phyloP scores from a whole-genome alignment of 169 alveolate genomes.

The Cryptosporidium muris region DNA sequence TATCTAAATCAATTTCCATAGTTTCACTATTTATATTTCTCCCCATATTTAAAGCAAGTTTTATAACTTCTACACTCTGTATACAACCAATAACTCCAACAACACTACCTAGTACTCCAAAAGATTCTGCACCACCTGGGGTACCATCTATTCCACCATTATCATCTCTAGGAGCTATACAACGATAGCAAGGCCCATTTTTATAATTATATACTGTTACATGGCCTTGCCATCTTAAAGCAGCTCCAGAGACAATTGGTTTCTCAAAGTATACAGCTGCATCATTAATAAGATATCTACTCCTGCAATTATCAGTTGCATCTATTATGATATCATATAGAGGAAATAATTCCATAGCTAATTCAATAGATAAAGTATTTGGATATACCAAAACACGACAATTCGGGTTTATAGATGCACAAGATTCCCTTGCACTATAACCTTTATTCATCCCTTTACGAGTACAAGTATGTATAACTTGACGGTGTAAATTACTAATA shows the following conservation, averaged over 20 bases:
- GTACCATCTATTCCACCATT: slow-evolving; percentile 78
- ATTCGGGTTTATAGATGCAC: slow-evolving; percentile 81
- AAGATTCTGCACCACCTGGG: slow-evolving; percentile 75
- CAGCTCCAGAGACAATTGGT: slow-evolving; percentile 88
- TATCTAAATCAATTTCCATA: slow-evolving; percentile 42
- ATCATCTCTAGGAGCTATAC: slow-evolving; percentile 82
- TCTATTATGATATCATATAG: slow-evolving; percentile 87
- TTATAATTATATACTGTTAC: slow-evolving; percentile 83
- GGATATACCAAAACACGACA: slow-evolving; percentile 78
- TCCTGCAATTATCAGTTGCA: slow-evolving; percentile 87
- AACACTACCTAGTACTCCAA: slow-evolving; percentile 88
- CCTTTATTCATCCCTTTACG: slow-evolving; percentile 83
- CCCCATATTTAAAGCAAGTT: slow-evolving; percentile 75
- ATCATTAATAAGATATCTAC: slow-evolving; percentile 89
- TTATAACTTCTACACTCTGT: slow-evolving; percentile 84
- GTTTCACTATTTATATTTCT: slow-evolving; percentile 32
- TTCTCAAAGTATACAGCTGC: slow-evolving; percentile 81
- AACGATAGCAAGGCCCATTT: slow-evolving; percentile 87
- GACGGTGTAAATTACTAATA: slow-evolving; percentile 84
- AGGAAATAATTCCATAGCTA: slow-evolving; percentile 79
- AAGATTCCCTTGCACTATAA: slow-evolving; percentile 79
- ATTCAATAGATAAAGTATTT: slow-evolving; percentile 77
- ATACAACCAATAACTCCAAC: slow-evolving; percentile 88
- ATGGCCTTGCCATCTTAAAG: slow-evolving; percentile 89
- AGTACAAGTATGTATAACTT: slow-evolving; percentile 81